Evolutionary conservation across 192 early-diverging fungal genomes (phyloP).

Genomic region (Entomortierella chlamydospora): DNA sequence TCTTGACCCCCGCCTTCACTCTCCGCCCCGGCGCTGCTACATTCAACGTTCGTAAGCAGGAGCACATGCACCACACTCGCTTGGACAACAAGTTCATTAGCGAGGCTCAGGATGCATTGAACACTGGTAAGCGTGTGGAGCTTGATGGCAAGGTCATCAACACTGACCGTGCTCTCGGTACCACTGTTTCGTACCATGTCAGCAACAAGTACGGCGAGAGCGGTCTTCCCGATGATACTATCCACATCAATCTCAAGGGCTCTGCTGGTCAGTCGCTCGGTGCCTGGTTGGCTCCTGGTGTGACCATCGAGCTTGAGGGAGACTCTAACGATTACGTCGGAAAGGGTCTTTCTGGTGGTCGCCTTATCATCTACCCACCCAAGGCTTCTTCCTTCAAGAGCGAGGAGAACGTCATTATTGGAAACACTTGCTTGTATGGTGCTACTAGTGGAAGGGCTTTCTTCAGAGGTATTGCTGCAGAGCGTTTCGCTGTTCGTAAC

Average conservation of each 20-base stretch:
- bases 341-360: constrained; percentile 97
- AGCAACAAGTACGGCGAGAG: constrained; percentile 80
- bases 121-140: constrained; percentile 64
- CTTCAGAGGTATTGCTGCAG: constrained; percentile 94
- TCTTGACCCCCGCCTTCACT: constrained; percentile 88
- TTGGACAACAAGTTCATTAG: constrained; percentile 91
- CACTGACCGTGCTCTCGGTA: constrained; percentile 95
- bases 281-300: constrained; percentile 92
- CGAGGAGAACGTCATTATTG: constrained; percentile 92
- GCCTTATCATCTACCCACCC: constrained; percentile 90
- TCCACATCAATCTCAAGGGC: constrained; percentile 87
- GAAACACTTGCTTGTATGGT: constrained; percentile 98
- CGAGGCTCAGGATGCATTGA: constrained; percentile 79
- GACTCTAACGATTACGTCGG: constrained; percentile 99
- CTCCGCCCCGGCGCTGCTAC: constrained; percentile 92
- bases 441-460: constrained; percentile 93
- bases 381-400: constrained; percentile 81
- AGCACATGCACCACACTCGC: constrained; percentile 88
- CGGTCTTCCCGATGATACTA: constrained; percentile 89
- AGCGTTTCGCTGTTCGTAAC: constrained; percentile 98
- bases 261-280: constrained; percentile 97
- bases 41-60: constrained; percentile 83
- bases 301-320: constrained; percentile 93
- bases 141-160: constrained; percentile 82
- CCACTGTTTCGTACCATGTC: constrained; percentile 92